Evolutionary conservation across 2,329 filamentous ascomycete genomes (phyloP), one percentile per base, ranked within the genome.

Genomic region (Colletotrichum acutatum): DNA sequence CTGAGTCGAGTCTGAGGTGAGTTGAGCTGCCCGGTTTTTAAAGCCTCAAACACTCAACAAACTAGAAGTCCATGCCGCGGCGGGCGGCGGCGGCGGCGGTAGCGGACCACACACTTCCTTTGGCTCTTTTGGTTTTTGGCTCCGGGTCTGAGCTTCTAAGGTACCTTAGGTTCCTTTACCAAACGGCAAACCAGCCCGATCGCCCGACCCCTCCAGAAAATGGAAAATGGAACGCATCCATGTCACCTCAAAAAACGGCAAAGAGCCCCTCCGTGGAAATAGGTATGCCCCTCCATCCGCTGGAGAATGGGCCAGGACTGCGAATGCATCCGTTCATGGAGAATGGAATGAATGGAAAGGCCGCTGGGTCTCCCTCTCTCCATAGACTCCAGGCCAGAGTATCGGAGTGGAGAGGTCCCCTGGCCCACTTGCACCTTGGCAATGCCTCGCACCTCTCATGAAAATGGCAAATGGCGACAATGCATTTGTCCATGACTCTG

Each of bases 1-100:
- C 66, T 71, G 49, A 64, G 37, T 42, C 37, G 12, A 42, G 37
- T 16, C 37, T 42, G 37, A 42, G 37, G 12, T 16, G 34, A 16
- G 64, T 49, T 49, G 42, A 49, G 42, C 42, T 49, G 19, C 37
- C 37, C 63, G 28, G 6, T 32, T 8, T 30, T 52, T 37, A 71
- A 66, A 66, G 67, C 56, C 67, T 71, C 56, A 67, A 67, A 66
- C 67, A 67, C 71, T 74, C 72, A 74, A 74, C 72, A 74, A 74
- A 72, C 59, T 56, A 67, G 53, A 72, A 34, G 32, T 57, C 68
- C 71, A 65, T 69, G 70, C 54, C 60, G 42, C 16, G 42, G 19
- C 42, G 42, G 42, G 42, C 42, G 42, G 42, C 46, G 42, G 42
- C 42, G 19, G 42, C 46, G 42, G 42, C 42, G 42, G 32, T 34